These are phyloP conservation scores for Diaporthe vexans DNA, from an alignment of 2,329 filamentous ascomycete genomes.

Conservation along the genomic window DNA sequence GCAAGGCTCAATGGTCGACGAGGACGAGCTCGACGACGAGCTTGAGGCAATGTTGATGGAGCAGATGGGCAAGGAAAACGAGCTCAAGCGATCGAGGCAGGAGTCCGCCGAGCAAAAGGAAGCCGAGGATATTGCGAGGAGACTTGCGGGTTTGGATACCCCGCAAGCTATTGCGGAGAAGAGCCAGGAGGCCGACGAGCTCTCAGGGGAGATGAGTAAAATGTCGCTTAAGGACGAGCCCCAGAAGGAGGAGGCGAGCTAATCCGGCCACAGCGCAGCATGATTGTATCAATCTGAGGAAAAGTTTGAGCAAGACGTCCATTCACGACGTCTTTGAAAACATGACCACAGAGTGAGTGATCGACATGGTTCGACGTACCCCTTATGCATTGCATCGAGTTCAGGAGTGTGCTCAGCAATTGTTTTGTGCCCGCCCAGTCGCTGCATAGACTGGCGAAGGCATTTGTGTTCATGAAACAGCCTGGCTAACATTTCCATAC, in stretches of 20 bases:
- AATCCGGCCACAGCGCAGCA: slow-evolving; percentile 33
- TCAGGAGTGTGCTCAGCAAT: not conserved
- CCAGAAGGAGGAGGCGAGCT: slow-evolving; percentile 43
- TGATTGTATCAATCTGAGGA: slow-evolving; percentile 29
- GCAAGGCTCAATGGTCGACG: slow-evolving; percentile 73
- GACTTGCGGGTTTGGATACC: slow-evolving; percentile 63
- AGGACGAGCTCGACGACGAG: slow-evolving; percentile 89
- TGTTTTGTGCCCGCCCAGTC: not conserved
- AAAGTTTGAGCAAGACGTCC: not conserved
- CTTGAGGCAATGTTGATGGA: slow-evolving; percentile 81
- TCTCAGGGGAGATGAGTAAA: slow-evolving; percentile 53
- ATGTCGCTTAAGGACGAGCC: slow-evolving; percentile 55
- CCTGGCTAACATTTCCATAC: not conserved
- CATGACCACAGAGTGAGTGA: slow-evolving; percentile 16
- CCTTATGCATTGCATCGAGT: not conserved
- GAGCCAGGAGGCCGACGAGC: slow-evolving; percentile 50
- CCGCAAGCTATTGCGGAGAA: slow-evolving; percentile 52
- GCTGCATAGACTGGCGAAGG: not conserved
- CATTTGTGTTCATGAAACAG: not conserved
- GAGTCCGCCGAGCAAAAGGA: slow-evolving; percentile 57
- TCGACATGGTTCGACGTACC: not conserved
- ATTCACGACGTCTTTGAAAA: not conserved
- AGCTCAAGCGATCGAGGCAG: slow-evolving; percentile 65
- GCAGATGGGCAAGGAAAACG: slow-evolving; percentile 64
- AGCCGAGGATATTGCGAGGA: slow-evolving; percentile 49